A percentile compares a stretch with the other conserved stretches of the same genome.
Evolutionary conservation across 2,329 filamentous ascomycete genomes (phyloP).

Genomic region (Stagonosporopsis vannaccii): DNA sequence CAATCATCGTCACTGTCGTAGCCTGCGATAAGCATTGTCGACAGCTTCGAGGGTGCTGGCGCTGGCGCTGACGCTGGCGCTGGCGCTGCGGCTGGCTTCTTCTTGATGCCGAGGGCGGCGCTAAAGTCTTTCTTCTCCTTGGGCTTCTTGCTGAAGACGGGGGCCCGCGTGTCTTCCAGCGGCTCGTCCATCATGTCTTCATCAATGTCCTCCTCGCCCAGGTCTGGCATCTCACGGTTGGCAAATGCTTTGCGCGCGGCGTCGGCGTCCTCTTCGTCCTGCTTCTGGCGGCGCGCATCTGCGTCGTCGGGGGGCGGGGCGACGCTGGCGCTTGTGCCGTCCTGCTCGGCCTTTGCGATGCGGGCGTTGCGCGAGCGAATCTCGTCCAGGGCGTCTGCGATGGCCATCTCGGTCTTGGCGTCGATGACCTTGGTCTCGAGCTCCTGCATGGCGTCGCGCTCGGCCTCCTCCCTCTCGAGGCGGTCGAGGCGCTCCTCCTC

Average conservation of each 20-base stretch:
- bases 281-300: slow-evolving; percentile 65
- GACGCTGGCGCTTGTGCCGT: slow-evolving; percentile 64
- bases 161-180: slow-evolving; percentile 48
- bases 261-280: slow-evolving; percentile 85
- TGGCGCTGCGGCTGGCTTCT: slow-evolving; percentile 39
- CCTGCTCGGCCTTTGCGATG: slow-evolving; percentile 75
- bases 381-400: slow-evolving; percentile 94
- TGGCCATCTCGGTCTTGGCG: slow-evolving; percentile 93
- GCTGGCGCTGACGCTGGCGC: slow-evolving; percentile 28
- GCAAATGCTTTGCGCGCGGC: slow-evolving; percentile 80
- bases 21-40: slow-evolving; percentile 36
- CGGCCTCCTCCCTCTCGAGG: slow-evolving; percentile 78
- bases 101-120: slow-evolving; percentile 81
- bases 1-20: slow-evolving; percentile 39
- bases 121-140: slow-evolving; percentile 89
- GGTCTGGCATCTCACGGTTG: slow-evolving; percentile 44
- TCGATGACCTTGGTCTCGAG: slow-evolving; percentile 93
- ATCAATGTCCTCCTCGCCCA: slow-evolving; percentile 61
- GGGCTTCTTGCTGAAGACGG: slow-evolving; percentile 74
- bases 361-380: slow-evolving; percentile 91
- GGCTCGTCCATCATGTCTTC: slow-evolving; percentile 52
- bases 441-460: slow-evolving; percentile 92
- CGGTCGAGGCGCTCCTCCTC: slow-evolving; percentile 87
- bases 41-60: slow-evolving; percentile 24
- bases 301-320: slow-evolving; percentile 58